These are phyloP conservation scores for Fraxinus anomala DNA, from an alignment of 257 asterid species.

Conservation along the genomic window DNA sequence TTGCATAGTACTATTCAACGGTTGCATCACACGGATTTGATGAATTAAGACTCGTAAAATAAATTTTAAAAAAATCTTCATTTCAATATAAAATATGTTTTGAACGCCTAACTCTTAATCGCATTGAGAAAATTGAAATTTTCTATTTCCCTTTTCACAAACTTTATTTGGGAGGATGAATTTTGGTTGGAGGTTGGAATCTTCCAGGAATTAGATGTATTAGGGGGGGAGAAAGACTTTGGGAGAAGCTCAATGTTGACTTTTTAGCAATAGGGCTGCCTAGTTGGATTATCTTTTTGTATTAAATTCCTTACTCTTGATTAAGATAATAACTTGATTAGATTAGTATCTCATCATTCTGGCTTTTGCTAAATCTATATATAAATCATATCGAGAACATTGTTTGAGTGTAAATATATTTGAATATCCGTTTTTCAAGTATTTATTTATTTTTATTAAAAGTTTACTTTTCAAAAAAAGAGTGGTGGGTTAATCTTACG, in stretches of 20 bases:
- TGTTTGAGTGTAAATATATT: too few relatives aligned
- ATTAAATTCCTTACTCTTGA: background rate
- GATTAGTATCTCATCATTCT: background rate
- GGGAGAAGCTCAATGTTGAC: background rate
- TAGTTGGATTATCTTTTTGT: background rate
- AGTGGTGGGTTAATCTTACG: too few relatives aligned
- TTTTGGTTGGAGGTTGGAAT: background rate
- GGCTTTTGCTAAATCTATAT: background rate
- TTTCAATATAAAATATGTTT: background rate
- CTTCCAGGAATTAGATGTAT: background rate
- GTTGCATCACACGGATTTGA: too few relatives aligned
- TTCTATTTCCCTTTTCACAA: background rate
- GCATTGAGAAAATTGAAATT: background rate
- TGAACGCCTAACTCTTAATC: background rate
- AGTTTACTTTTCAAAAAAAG: too few relatives aligned
- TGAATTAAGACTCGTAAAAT: too few relatives aligned
- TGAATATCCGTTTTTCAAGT: too few relatives aligned
- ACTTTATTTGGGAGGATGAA: background rate
- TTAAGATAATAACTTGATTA: background rate
- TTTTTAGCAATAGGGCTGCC: background rate
- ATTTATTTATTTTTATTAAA: too few relatives aligned
- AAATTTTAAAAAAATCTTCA: too few relatives aligned
- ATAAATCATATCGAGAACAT: background rate
- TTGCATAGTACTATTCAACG: too few relatives aligned
- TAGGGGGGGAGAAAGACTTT: background rate